A percentile compares a stretch with the other conserved stretches of the same genome.
Evolutionary conservation across 2,329 filamentous ascomycete genomes (phyloP).

Genomic region (Cladosporium sp.): DNA sequence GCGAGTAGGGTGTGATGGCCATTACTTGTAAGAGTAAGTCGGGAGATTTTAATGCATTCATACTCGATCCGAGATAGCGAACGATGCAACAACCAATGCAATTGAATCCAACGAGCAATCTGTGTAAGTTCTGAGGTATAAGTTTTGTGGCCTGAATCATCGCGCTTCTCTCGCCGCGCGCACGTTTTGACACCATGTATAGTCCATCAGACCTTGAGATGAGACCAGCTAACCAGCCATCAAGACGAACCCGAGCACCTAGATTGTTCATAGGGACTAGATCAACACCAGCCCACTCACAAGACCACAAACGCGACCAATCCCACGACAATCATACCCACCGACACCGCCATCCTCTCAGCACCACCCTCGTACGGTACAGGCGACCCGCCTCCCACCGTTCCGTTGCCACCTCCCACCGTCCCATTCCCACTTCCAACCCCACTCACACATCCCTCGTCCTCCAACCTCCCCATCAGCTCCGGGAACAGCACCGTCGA

Average conservation of each 20-base stretch:
- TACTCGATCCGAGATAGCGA: not conserved
- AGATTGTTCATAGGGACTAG: not conserved
- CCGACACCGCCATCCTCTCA: not conserved
- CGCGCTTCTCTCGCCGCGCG: too few species aligned
- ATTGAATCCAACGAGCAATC: too few species aligned
- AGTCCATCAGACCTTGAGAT: not conserved
- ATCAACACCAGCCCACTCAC: not conserved
- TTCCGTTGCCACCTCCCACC: not conserved
- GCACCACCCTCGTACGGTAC: constrained; percentile 5
- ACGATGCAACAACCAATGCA: not conserved
- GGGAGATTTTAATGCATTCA: not conserved
- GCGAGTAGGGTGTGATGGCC: constrained; percentile 10
- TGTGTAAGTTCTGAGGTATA: too few species aligned
- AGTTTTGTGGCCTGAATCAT: too few species aligned
- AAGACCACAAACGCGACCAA: not conserved
- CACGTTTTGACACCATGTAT: not conserved
- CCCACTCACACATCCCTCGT: constrained; percentile 10
- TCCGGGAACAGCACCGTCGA: constrained; percentile 26
- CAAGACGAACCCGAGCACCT: not conserved
- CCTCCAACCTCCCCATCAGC: constrained; percentile 12
- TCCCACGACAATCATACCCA: not conserved
- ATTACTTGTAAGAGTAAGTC: not conserved
- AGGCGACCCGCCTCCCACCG: not conserved
- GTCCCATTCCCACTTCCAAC: not conserved
- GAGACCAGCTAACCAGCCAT: not conserved